Evolutionary conservation across 306 rosid species (phyloP), one percentile per base, ranked within the genome.

Genomic region (Rosa multiflora): DNA sequence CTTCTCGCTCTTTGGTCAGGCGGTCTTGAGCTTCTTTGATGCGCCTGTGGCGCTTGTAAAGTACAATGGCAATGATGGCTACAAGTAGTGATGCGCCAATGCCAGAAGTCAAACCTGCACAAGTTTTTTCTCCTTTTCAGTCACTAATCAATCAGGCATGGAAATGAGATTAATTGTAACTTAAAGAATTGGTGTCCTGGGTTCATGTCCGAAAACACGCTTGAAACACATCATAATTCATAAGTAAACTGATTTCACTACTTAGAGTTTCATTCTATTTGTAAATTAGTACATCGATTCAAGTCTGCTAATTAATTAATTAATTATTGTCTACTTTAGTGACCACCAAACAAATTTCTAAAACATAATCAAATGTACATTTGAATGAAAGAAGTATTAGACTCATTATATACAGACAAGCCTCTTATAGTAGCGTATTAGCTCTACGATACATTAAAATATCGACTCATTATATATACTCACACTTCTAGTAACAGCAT

Each of bases 1-100:
- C 90, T 82, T 94, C 97, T 0, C 95, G 93, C 85, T 94, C 97
- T 79, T 73, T 93, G 44, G 88, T 85, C 14, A 91, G 72, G 49
- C 91, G 93, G 7, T 74, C 88, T 78, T 67, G 95, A 26, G 90
- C 97, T 84, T 88, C 90, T 68, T 80, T 84, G 47, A 87, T 87
- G 75, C 90, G 89, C 37, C 79, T 84, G 72, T 90, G 86, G 47
- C 98, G 93, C 63, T 79, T 88, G 87, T 88, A 91, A 39, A 93
- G 68, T 10, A 86, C 26, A 68, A 80, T 2, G 20, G 77, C 84
- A 64, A 88, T 75, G 53, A 21, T 15, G 52, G 85, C 70, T 0
- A 81, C 62, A 14, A 88, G 5, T 8, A 86, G 47, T 21, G 62
- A 55, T 58, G 88, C 91, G 3, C 78, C 93, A 56, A 84, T 47